These are phyloP conservation scores for Talaromyces nanjingensis DNA, from an alignment of 495 filamentous ascomycete genomes.

Conservation along the genomic window DNA sequence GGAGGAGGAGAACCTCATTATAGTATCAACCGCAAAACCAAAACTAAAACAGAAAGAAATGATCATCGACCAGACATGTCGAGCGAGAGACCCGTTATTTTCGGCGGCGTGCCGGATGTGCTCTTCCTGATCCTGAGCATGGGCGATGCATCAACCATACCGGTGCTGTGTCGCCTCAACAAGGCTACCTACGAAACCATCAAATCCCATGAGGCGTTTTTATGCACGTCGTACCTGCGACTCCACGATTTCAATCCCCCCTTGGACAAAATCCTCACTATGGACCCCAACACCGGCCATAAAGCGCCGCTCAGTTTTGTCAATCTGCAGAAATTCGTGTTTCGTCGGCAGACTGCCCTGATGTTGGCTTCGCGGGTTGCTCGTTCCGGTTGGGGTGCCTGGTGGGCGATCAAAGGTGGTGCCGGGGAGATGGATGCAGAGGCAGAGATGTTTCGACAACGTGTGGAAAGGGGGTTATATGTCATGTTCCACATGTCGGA, in stretches of 20 bases:
- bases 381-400: conserved; percentile 21
- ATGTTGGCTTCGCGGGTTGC: conserved; percentile 19
- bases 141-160: conserved; percentile 15
- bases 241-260: conserved; percentile 13
- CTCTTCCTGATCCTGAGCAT: conserved; percentile 27
- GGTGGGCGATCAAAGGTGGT: conserved; percentile 19
- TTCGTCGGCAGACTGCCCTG: conserved; percentile 18
- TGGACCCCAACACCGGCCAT: conserved; percentile 19
- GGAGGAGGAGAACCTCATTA: not conserved
- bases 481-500: conserved; percentile 28
- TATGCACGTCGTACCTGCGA: conserved; percentile 24
- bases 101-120: conserved; percentile 22
- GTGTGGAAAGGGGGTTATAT: conserved; percentile 21
- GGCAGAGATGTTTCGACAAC: conserved; percentile 20
- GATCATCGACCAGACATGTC: conserved; percentile 1
- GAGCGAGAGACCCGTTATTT: conserved; percentile 11
- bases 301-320: conserved; percentile 17
- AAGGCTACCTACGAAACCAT: conserved; percentile 22
- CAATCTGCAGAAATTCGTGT: conserved; percentile 16
- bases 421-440: conserved; percentile 23
- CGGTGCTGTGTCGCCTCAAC: conserved; percentile 21
- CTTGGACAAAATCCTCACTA: conserved; percentile 19
- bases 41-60: not conserved
- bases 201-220: conserved; percentile 20
- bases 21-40: not conserved